Conservation (phyloP, 768 basidiomycete species). For the Tulasnella sp. region DNA sequence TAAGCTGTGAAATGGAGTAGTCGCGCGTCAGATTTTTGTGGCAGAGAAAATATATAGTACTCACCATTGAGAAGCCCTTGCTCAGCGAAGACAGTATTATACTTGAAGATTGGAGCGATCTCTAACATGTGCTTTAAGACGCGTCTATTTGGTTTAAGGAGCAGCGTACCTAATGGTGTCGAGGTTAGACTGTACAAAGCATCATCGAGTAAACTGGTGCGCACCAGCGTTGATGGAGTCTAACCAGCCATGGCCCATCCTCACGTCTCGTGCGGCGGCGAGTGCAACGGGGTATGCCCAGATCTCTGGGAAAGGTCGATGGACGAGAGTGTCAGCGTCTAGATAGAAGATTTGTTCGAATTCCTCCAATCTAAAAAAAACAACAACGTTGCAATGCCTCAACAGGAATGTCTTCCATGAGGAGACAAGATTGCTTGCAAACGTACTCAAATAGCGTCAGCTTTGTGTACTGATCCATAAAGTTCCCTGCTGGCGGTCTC, state of each 20-base stretch:
- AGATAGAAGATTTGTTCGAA: constrained; percentile 12
- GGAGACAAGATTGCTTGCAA: no score
- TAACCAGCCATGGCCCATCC: constrained; percentile 16
- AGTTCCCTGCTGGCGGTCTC: constrained; percentile 9
- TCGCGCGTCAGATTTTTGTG: background rate
- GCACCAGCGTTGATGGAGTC: constrained; percentile 13
- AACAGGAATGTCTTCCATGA: no score
- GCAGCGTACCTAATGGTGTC: no score
- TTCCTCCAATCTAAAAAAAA: background rate
- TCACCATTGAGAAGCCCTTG: constrained; percentile 12
- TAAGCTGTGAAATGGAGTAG: constrained; percentile 2
- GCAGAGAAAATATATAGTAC: no score
- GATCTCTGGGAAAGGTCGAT: constrained; percentile 13
- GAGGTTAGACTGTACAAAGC: no score
- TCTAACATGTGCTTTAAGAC: constrained; percentile 13
- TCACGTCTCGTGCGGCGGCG: constrained; percentile 12
- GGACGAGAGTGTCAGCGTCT: constrained; percentile 15
- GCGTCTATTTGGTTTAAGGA: background rate
- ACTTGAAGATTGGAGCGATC: constrained; percentile 10
- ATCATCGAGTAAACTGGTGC: no score
- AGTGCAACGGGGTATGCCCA: constrained; percentile 13
- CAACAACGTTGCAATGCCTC: background rate
- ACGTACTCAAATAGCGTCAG: constrained; percentile 12
- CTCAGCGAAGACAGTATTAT: constrained; percentile 12
- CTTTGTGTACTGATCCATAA: constrained; percentile 17